Evolutionary conservation across 345 rosid genomes (phyloP), one percentile per base, ranked within the genome.

Genomic region (Abelmoschus esculentus): DNA sequence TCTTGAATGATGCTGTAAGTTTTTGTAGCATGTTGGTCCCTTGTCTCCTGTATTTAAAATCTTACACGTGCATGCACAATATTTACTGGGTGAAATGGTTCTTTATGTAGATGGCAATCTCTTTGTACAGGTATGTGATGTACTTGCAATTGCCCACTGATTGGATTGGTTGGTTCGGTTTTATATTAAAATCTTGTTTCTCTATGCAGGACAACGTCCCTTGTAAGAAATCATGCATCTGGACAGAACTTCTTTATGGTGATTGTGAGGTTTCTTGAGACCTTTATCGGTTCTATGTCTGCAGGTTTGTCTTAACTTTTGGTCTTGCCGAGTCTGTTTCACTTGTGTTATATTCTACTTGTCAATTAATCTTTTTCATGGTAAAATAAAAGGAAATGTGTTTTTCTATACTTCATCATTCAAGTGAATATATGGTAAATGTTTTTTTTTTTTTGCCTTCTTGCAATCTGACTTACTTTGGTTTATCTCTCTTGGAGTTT

Each of bases 1-100:
- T 95, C 74, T 82, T 95, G 71, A 95, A 95, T 79, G 99, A 95
- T 71, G 99, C 99, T n/a, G 99, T 95, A 83, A 82, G 90, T 76
- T 76, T 70, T 72, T 50, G 42, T 64, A 71, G 17, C 22, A 70
- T 11, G 3, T 52, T 70, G n/a, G 50, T 28, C 66, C 31, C 55
- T 55, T 29, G 10, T 72, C 66, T 71, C 13, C 28, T 75, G 61
- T 47, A 60, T 52, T 73, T 66, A 8, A 63, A 32, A 73, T 71
- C 65, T 77, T 69, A 66, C 7, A n/a, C 17, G 11, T 2, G 7
- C 52, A 19, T 58, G 55, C 52, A 22, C 53, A 36, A 60, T 53
- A 31, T 46, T 66, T 57, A 75, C 67, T 38, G 40, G 42, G 49
- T 60, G 61, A 61, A 49, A 13, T 9, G 68, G n/a, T 68, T 64